phyloP scores from a whole-genome alignment of 371 early-diverging fungal genomes.

The Zopfochytrium polystomum region DNA sequence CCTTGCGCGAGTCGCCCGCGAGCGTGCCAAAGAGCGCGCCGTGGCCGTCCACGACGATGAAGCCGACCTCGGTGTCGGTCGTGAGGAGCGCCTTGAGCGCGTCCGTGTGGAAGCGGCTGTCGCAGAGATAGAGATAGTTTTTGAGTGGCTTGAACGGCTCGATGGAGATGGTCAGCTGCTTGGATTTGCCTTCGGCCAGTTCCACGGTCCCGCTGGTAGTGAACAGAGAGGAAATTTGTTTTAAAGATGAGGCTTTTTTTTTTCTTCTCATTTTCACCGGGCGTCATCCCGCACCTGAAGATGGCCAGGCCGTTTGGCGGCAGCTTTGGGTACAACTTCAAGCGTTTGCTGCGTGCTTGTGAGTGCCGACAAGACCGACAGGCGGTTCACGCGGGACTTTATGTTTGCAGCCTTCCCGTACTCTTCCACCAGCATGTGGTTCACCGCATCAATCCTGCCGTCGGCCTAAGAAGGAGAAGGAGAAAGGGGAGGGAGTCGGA shows the following conservation, averaged over 20 bases:
- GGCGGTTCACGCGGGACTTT: constrained; percentile 97
- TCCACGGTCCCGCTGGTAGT: constrained; percentile 83
- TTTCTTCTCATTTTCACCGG: too few species aligned
- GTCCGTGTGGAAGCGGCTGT: constrained; percentile 99
- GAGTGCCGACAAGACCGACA: constrained; percentile 97
- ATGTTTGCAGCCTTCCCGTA: constrained; percentile 99
- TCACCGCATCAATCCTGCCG: constrained; percentile 88
- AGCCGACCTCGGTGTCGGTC: constrained; percentile 95
- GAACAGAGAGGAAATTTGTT: constrained; percentile 49
- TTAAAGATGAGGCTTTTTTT: background rate
- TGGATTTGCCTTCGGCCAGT: constrained; percentile 98
- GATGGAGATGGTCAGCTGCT: constrained; percentile 97
- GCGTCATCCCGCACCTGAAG: constrained; percentile 33
- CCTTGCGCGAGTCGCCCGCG: constrained; percentile 92
- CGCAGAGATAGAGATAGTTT: constrained; percentile 97
- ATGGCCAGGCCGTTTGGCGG: constrained; percentile 92
- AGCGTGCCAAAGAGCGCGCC: constrained; percentile 95
- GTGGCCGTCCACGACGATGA: constrained; percentile 99
- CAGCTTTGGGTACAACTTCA: constrained; percentile 91
- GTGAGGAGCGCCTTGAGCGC: constrained; percentile 89
- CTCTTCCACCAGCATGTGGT: constrained; percentile 97
- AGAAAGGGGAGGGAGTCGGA: background rate
- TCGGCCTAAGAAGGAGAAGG: constrained; percentile 55
- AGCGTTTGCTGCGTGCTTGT: constrained; percentile 96
- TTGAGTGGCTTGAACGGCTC: constrained; percentile 99